Evolutionary conservation across 2,329 filamentous ascomycete genomes (phyloP), one percentile per base, ranked within the genome.

Genomic region (Ascochyta lentis): DNA sequence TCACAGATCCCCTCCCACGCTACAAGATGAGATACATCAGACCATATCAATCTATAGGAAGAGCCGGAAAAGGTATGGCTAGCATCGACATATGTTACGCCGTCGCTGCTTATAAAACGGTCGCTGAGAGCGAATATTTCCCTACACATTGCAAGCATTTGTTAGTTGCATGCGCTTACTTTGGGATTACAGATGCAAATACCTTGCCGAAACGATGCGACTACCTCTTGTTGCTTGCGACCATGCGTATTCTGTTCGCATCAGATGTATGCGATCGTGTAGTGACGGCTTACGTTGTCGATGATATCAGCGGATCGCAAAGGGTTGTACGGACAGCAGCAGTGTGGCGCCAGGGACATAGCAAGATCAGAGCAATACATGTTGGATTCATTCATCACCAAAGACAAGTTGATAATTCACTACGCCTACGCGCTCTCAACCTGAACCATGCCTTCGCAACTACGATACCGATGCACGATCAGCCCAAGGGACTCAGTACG

Each of bases 1-100:
- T 10, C 34, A 33, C 19, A 34, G 23, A 40, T 43, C 49, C 40
- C 35, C 35, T 31, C 58, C 54, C 33, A 53, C 56, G 66, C 67
- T 69, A 61, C 58, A 69, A 63, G 71, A 74, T 74, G 71, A 73
- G 53, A 69, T 65, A 65, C 65, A 72, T 71, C 67, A 70, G 73
- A 71, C 71, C 71, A 71, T 61, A 69, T 55, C 60, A 64, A 67
- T 66, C 63, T 72, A 71, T 79, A 81, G 79, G 79, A 81, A 81
- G 79, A 81, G 79, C 79, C 79, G 79, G 76, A 81, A 79, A 79
- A 81, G 78, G 77, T 75, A 80, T 76, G 76, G 76, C 76, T 74
- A 73, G 78, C 73, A 80, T 80, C 78, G 77, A 76, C 77, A 80
- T 70, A 80, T 79, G 72, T 72, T 75, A 70, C 71, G 76, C 74